These are phyloP conservation scores for Phytophthora aleatoria DNA, from an alignment of 352 stramenopile species.

Conservation along the genomic window DNA sequence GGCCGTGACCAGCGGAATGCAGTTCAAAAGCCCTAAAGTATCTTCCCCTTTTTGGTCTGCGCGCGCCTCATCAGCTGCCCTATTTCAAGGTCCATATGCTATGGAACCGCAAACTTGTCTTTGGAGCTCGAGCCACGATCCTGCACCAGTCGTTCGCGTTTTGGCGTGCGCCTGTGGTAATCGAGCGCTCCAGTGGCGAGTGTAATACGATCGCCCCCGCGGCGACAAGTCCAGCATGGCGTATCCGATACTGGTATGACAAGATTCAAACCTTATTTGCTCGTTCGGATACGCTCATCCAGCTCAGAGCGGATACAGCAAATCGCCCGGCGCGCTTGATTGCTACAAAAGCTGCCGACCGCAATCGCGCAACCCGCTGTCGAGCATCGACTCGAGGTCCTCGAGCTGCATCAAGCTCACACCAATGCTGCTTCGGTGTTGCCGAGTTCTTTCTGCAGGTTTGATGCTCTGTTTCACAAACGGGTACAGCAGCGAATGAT, in stretches of 20 bases:
- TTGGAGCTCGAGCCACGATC: too few relatives aligned
- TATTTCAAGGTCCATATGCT: background rate
- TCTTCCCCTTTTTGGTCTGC: slow-evolving; percentile 6
- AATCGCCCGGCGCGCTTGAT: background rate
- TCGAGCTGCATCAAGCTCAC: background rate
- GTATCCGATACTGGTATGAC: background rate
- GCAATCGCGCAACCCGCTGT: background rate
- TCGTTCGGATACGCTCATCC: background rate
- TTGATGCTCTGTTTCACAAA: background rate
- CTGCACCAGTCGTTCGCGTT: slow-evolving; percentile 15
- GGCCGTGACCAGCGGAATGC: background rate
- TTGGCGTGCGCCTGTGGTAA: background rate
- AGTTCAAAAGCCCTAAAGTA: slow-evolving; percentile 8
- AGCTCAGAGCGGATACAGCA: background rate
- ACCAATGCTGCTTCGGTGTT: background rate
- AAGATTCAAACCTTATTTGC: background rate
- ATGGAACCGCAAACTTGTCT: background rate
- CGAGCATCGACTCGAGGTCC: too few relatives aligned
- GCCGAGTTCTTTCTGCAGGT: too few relatives aligned
- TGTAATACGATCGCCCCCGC: background rate
- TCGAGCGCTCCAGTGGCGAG: background rate
- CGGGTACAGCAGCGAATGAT: slow-evolving; percentile 4
- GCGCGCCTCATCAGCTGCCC: slow-evolving; percentile 19
- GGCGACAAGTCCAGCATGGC: slow-evolving; percentile 3
- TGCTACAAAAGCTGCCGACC: background rate